Percentiles rank a stretch among this genome's conserved stretches.
phyloP scores from a whole-genome alignment of 2,329 filamentous ascomycete genomes.

The Aschersonia sp. region DNA sequence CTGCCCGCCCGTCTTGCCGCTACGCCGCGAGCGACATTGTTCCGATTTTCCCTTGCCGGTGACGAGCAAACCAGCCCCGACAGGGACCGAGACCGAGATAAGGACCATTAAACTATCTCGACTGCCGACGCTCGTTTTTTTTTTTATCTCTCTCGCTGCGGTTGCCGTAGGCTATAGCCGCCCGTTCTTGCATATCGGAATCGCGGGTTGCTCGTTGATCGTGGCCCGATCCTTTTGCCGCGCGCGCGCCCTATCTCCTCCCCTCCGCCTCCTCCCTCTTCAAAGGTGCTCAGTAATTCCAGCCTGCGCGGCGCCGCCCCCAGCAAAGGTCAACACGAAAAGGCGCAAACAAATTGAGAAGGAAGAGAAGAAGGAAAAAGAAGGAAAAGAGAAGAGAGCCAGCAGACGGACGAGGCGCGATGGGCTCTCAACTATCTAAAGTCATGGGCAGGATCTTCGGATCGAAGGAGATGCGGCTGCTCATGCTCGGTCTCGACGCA shows the following conservation, averaged over 20 bases:
- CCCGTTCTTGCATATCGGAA: too few relatives aligned
- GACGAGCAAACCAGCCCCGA: neutral
- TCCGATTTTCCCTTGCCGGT: neutral
- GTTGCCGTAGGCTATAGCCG: too few relatives aligned
- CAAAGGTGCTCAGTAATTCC: neutral
- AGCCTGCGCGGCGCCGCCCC: neutral
- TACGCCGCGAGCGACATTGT: neutral
- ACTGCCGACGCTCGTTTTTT: neutral
- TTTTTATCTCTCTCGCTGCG: neutral
- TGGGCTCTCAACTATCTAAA: slow-evolving; percentile 90
- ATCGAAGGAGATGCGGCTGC: slow-evolving; percentile 95
- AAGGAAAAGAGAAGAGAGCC: neutral
- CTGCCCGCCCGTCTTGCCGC: too few relatives aligned
- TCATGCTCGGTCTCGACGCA: slow-evolving; percentile 96
- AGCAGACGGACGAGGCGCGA: slow-evolving; percentile 28
- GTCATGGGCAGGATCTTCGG: slow-evolving; percentile 98
- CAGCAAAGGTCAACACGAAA: neutral
- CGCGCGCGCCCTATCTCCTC: too few relatives aligned
- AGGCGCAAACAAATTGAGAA: neutral
- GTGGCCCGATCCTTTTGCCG: too few relatives aligned
- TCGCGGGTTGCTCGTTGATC: too few relatives aligned
- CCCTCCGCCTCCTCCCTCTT: neutral
- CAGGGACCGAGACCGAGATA: neutral
- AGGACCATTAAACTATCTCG: neutral
- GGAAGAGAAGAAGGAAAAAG: neutral